Percentiles rank a stretch among this genome's conserved stretches.
These are phyloP conservation scores for Trichosanthes truncata DNA, from an alignment of 306 rosid species.

Conservation along the genomic window DNA sequence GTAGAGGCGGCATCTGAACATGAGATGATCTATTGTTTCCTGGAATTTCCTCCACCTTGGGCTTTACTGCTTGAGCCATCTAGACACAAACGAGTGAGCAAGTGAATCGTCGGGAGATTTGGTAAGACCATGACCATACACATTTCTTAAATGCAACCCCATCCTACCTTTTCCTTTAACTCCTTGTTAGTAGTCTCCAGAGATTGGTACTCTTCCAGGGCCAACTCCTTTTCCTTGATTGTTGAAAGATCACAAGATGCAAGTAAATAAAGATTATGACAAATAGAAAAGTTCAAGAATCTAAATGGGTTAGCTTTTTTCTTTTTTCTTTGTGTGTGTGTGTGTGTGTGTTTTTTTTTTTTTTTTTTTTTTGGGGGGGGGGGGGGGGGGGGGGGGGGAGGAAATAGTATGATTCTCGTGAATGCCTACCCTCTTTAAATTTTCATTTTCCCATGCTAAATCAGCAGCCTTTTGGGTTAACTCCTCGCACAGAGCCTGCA, in stretches of 20 bases:
- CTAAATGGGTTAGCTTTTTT: neutral
- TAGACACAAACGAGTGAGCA: conserved; percentile 22
- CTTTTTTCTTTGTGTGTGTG: no score
- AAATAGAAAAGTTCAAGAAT: conserved; percentile 9
- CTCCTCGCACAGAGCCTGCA: conserved; percentile 86
- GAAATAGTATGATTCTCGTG: neutral
- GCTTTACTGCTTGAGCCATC: conserved; percentile 45
- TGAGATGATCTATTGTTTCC: conserved; percentile 25
- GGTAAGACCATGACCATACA: neutral
- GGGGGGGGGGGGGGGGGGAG: neutral
- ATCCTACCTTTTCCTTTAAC: conserved; percentile 64
- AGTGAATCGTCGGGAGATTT: conserved; percentile 2
- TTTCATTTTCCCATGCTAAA: conserved; percentile 63
- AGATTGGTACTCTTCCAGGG: conserved; percentile 58
- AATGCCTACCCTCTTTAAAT: conserved; percentile 51
- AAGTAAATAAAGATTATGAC: conserved; percentile 7
- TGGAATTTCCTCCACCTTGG: conserved; percentile 35
- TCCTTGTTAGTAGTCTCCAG: conserved; percentile 70
- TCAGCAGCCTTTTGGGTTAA: conserved; percentile 68
- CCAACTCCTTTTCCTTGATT: conserved; percentile 68
- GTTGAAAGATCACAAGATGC: conserved; percentile 26
- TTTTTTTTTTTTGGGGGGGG: neutral
- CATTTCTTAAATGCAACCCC: conserved; percentile 14
- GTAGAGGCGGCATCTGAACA: conserved; percentile 29
- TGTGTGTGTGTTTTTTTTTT: no score